These are phyloP conservation scores for Pythium dissotocum DNA, from an alignment of 352 stramenopile genomes.

Conservation along the genomic window DNA sequence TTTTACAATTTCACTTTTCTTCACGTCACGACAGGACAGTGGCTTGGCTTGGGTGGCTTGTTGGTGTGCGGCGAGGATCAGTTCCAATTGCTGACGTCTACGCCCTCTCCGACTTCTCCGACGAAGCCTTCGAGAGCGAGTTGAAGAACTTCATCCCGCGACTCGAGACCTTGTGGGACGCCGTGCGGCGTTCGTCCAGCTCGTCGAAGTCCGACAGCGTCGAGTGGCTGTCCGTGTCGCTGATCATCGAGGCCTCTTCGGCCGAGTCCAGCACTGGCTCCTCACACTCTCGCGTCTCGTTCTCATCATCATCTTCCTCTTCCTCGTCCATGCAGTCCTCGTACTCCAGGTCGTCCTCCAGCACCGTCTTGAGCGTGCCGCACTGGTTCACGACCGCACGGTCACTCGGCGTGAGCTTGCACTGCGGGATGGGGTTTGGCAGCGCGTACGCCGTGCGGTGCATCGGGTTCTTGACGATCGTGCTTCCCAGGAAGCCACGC, in stretches of 20 bases:
- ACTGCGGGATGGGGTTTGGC: slow-evolving; percentile 32
- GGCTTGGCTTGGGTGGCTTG: too few relatives aligned
- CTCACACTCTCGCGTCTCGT: slow-evolving; percentile 7
- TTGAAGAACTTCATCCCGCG: slow-evolving; percentile 21
- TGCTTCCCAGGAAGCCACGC: slow-evolving; percentile 36
- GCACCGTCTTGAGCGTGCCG: slow-evolving; percentile 35
- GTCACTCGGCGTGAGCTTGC: slow-evolving; percentile 27
- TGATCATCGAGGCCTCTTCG: slow-evolving; percentile 26
- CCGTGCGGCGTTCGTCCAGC: slow-evolving; percentile 19
- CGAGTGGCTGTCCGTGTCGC: slow-evolving; percentile 30
- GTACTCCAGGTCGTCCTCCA: slow-evolving; percentile 35
- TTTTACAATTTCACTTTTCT: background rate
- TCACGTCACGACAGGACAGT: background rate
- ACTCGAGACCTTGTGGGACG: background rate
- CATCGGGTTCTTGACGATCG: slow-evolving; percentile 27
- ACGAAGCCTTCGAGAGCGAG: slow-evolving; percentile 8
- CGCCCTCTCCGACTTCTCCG: slow-evolving; percentile 9
- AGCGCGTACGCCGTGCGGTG: slow-evolving; percentile 30
- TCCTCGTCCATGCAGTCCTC: slow-evolving; percentile 27
- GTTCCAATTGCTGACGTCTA: slow-evolving; percentile 6
- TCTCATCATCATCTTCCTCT: slow-evolving; percentile 3
- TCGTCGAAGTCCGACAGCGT: slow-evolving; percentile 29
- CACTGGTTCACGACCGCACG: slow-evolving; percentile 34
- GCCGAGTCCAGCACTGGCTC: slow-evolving; percentile 19
- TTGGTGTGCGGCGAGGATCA: background rate